A percentile compares a stretch with the other conserved stretches of the same genome.
Evolutionary conservation across 495 filamentous ascomycete species (phyloP).

Genomic region (Physcia stellaris): DNA sequence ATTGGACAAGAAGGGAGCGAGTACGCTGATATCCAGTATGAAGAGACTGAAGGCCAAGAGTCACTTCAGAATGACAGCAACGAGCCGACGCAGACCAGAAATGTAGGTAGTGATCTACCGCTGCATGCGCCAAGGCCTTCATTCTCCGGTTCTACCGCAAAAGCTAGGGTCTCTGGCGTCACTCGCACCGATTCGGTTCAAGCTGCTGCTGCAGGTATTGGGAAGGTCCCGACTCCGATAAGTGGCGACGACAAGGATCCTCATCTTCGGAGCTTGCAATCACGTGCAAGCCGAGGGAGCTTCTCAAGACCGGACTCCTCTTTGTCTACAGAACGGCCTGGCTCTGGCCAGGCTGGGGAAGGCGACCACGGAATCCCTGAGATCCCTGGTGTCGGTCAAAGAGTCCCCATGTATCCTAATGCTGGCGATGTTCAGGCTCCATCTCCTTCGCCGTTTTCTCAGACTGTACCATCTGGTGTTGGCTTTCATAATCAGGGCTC

Average conservation of each 20-base stretch:
- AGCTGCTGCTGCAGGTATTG: constrained; percentile 70
- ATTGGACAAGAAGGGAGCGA: constrained; percentile 83
- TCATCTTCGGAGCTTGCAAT: constrained; percentile 32
- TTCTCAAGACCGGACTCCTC: constrained; percentile 41
- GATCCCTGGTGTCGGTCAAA: constrained; percentile 78
- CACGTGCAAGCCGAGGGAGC: constrained; percentile 28
- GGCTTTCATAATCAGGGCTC: constrained; percentile 40
- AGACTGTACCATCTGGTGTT: constrained; percentile 37
- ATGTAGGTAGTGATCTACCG: constrained; percentile 66
- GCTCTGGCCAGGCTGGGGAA: constrained; percentile 35
- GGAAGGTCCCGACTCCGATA: constrained; percentile 40
- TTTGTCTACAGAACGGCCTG: constrained; percentile 33
- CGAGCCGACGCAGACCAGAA: constrained; percentile 55
- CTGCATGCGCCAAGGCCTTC: constrained; percentile 87
- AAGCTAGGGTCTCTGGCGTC: constrained; percentile 63
- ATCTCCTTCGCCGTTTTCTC: constrained; percentile 52
- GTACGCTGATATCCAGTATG: constrained; percentile 52
- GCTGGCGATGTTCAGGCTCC: constrained; percentile 96
- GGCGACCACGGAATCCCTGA: constrained; percentile 81
- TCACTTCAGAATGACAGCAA: constrained; percentile 27
- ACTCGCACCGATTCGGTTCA: constrained; percentile 80
- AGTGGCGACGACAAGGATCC: constrained; percentile 49
- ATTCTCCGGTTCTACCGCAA: constrained; percentile 61
- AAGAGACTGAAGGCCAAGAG: constrained; percentile 18
- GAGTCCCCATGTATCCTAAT: constrained; percentile 88